Conservation (phyloP, 139 green algal species). For the Chlamydomonas eustigma region DNA sequence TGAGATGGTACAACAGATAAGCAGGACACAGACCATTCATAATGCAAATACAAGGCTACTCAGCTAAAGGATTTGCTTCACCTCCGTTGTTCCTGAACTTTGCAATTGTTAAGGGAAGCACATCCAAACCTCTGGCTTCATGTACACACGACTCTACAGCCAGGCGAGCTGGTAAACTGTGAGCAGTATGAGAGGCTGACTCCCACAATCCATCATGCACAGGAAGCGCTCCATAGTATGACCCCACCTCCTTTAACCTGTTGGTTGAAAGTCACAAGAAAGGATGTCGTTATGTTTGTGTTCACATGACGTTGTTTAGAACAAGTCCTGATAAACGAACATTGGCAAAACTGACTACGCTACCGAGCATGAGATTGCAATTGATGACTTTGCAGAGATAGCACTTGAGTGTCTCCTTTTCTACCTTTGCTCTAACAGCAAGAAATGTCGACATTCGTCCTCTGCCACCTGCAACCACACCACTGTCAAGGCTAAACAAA, state of each 20-base stretch:
- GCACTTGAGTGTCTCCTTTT: too few relatives aligned
- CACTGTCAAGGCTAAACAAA: too few relatives aligned
- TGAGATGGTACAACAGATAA: too few relatives aligned
- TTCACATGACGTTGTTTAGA: too few relatives aligned
- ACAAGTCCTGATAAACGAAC: too few relatives aligned
- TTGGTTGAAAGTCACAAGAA: too few relatives aligned
- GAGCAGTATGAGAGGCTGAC: neutral
- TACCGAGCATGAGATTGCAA: too few relatives aligned
- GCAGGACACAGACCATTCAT: neutral
- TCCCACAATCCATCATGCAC: slow-evolving; percentile 72
- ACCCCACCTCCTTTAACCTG: slow-evolving; percentile 62
- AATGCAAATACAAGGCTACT: slow-evolving; percentile 19
- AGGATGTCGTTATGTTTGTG: too few relatives aligned
- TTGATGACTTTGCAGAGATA: too few relatives aligned
- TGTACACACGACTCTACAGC: slow-evolving; percentile 91
- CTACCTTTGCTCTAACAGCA: slow-evolving; percentile 39
- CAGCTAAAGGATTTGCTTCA: neutral
- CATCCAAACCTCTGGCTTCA: slow-evolving; percentile 82
- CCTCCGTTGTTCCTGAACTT: slow-evolving; percentile 55
- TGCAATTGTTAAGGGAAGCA: slow-evolving; percentile 81
- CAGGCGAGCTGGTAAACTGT: slow-evolving; percentile 69
- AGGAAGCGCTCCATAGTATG: slow-evolving; percentile 71
- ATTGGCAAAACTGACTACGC: too few relatives aligned
- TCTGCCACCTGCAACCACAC: slow-evolving; percentile 61
- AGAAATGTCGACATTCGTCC: slow-evolving; percentile 85